Evolutionary conservation across 352 stramenopile species (phyloP).

Genomic region (Phytophthora podocarpi): DNA sequence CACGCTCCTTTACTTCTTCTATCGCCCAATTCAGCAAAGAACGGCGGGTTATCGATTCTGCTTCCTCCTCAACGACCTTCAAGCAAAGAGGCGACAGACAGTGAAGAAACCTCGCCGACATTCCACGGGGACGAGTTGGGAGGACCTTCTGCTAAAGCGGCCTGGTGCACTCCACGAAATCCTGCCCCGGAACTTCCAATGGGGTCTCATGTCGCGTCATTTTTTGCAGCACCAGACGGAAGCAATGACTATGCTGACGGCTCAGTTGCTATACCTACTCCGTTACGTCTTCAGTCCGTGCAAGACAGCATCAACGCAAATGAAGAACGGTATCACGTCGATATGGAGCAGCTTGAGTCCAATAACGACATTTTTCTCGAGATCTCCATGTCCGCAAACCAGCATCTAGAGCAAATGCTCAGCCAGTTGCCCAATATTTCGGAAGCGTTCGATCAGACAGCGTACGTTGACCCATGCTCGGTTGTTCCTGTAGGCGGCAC

Average conservation of each 20-base stretch:
- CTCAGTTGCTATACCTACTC: constrained; percentile 15
- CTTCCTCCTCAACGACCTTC: constrained; percentile 18
- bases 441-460: constrained; percentile 40
- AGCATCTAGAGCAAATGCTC: constrained; percentile 63
- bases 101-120: constrained; percentile 40
- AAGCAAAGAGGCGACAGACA: constrained; percentile 1
- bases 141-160: constrained; percentile 40
- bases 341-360: constrained; percentile 47
- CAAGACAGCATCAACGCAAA: constrained; percentile 50
- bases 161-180: constrained; percentile 67
- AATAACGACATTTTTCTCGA: constrained; percentile 70
- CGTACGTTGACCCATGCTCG: constrained; percentile 25
- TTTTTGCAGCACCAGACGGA: constrained; percentile 38
- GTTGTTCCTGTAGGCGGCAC: background rate
- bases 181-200: constrained; percentile 13
- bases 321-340: constrained; percentile 54
- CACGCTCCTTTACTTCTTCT: background rate
- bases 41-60: constrained; percentile 18
- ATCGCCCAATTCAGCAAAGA: constrained; percentile 18
- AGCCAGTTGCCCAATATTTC: constrained; percentile 47
- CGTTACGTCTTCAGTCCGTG: constrained; percentile 46
- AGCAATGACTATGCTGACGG: constrained; percentile 5
- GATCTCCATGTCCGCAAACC: constrained; percentile 50
- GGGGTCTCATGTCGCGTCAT: constrained; percentile 37
- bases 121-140: constrained; percentile 33